Evolutionary conservation across 2,329 filamentous ascomycete species (phyloP).

Genomic region (Verticillium longisporum): DNA sequence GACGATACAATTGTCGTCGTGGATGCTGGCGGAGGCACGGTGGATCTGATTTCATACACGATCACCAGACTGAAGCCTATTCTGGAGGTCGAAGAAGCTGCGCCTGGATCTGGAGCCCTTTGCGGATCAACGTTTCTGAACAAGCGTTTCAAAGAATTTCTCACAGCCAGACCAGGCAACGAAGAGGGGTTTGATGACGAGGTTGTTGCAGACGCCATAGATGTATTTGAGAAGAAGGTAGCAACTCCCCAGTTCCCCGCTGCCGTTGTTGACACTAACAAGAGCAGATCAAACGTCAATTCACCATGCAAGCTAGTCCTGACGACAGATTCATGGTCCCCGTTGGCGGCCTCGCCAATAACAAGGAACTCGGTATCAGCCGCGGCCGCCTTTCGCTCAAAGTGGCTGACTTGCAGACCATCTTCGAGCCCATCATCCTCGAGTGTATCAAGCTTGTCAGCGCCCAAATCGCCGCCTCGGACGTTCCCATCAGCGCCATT

Average conservation of each 20-base stretch:
- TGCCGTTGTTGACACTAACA: neutral
- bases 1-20: constrained; percentile 45
- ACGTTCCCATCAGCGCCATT: constrained; percentile 34
- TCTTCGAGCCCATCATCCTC: constrained; percentile 36
- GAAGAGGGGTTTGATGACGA: constrained; percentile 35
- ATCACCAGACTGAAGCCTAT: constrained; percentile 34
- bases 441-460: constrained; percentile 35
- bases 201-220: constrained; percentile 29
- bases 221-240: constrained; percentile 35
- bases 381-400: constrained; percentile 29
- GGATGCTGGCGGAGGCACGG: constrained; percentile 48
- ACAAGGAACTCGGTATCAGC: constrained; percentile 27
- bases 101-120: constrained; percentile 39
- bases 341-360: constrained; percentile 26
- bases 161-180: constrained; percentile 34
- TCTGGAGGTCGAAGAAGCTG: constrained; percentile 40
- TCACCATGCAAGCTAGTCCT: constrained; percentile 21
- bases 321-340: constrained; percentile 29
- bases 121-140: constrained; percentile 45
- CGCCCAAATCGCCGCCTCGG: constrained; percentile 33
- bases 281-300: constrained; percentile 20
- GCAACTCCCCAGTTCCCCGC: neutral
- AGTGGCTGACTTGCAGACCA: constrained; percentile 27
- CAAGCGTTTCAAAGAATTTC: constrained; percentile 35
- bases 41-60: constrained; percentile 47